Evolutionary conservation across 805 yeast species (phyloP), one percentile per base, ranked within the genome.

Genomic region (Hemisphaericaspora nanyangensis): DNA sequence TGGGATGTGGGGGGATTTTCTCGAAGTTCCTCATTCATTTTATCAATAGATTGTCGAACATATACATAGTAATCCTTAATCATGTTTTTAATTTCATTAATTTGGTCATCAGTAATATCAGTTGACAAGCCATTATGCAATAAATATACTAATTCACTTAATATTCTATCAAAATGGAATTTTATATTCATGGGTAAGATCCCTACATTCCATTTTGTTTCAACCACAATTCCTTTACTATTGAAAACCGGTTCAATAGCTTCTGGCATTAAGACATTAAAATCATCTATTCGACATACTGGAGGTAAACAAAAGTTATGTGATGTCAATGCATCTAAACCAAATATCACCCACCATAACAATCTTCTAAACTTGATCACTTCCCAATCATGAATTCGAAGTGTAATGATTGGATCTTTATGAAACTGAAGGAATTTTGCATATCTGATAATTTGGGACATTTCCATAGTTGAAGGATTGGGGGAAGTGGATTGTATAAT

Each of bases 281-380:
- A 75, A 48, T 77, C 82, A 38, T 70, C 75, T 28, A 64, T 56
- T 40, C 63, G 60, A 42, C 80, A 74, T 25, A 75, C 65, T 1
- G 84, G 85, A 0, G 78, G 71, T 24, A 76, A 54, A 51, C 78
- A 70, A 35, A 74, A 74, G 45, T 78, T 77, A 42, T 77, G 70
- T 28, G 82, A 70, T 7, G 79, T 74, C 43, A 76, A 63, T 3
- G 76, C 70, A 52, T 80, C 86, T 43, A 80, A 56, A 19, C 77
- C 76, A 44, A 78, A 77, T 6, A 80, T 74, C 28, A 77, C 79
- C 84, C 84, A 80, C 84, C 85, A 80, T n/a, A 80, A 52, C 38
- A 77, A 52, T 51, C 85, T 64, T 54, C 81, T 63, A 34, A 70
- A 63, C 43, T 76, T 79, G 6, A 79, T 69, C 17, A 70, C 62